Evolutionary conservation across 2,329 filamentous ascomycete genomes (phyloP).

Genomic region (Gliomastix tumulicola): DNA sequence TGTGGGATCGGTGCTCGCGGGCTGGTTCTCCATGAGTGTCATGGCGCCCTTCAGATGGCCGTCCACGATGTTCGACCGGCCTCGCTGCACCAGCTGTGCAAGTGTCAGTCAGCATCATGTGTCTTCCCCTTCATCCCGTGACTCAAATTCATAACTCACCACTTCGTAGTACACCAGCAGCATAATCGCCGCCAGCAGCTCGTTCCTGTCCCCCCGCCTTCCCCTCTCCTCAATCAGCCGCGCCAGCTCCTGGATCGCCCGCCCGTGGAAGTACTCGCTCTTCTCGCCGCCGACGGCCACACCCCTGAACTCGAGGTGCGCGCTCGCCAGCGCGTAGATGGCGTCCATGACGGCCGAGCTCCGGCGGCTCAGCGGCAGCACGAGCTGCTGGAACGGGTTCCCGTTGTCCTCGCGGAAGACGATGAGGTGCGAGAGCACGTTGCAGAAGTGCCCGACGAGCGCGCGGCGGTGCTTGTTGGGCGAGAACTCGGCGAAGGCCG

Average conservation of each 20-base stretch:
- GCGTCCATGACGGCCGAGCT: constrained; percentile 67
- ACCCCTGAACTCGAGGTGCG: constrained; percentile 67
- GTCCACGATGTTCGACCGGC: constrained; percentile 52
- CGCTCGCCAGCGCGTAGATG: constrained; percentile 76
- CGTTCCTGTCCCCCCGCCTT: constrained; percentile 41
- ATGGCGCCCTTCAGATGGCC: constrained; percentile 56
- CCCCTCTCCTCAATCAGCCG: constrained; percentile 45
- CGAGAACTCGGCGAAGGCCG: constrained; percentile 51
- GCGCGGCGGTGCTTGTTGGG: constrained; percentile 44
- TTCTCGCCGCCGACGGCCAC: constrained; percentile 42
- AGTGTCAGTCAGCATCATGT: too few species aligned
- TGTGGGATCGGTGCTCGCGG: constrained; percentile 39
- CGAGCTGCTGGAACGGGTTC: constrained; percentile 56
- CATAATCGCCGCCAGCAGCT: constrained; percentile 55
- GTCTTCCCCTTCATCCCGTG: neutral
- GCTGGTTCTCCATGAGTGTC: constrained; percentile 48
- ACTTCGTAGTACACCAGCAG: constrained; percentile 58
- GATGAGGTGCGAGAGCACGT: constrained; percentile 57
- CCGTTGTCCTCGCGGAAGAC: constrained; percentile 56
- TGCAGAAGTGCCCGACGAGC: constrained; percentile 57
- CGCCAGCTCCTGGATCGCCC: constrained; percentile 50
- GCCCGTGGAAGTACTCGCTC: constrained; percentile 52
- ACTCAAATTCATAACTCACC: constrained; percentile 33
- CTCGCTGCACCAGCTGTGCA: constrained; percentile 50
- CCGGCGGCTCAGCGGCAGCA: constrained; percentile 50